Base-by-base conservation (phyloP, 805 yeast genomes). In the Saccharomycopsis sp. region DNA sequence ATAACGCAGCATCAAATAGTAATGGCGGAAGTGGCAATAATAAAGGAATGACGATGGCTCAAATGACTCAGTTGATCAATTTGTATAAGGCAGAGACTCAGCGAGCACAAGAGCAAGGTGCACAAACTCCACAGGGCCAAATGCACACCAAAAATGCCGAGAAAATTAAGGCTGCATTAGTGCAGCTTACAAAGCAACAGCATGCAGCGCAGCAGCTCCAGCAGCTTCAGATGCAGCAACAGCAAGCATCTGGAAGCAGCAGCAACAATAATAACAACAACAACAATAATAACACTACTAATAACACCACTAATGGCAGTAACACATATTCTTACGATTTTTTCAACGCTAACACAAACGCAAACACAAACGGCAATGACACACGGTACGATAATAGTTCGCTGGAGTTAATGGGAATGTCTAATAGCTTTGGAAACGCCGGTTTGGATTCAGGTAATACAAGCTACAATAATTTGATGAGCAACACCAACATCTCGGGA, bases 161-260 rank as follows among this genome's bases (percentile, higher is more conserved):
- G 34, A 54, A 57, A 41, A 44, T 55, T 29, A 55, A 54, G 52
- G 23, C 54, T 54, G 50, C 59, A 29, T 55, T 54, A 49, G 35
- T 54, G 8, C 49, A 50, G 25, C 53, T 53, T 23, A 42, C 47
- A 41, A 57, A 56, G 44, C 62, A 60, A n/a, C n/a, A n/a, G n/a
- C n/a, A n/a, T n/a, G n/a, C n/a, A n/a, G n/a, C n/a, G 54, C 63
- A 61, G 58, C 63, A 54, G 25, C 62, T 54, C 42, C 56, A 50
- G 51, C 53, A 50, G 25, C 51, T 52, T 47, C 55, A 44, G 50
- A 57, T 60, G 49, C 61, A 58, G 34, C 57, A 53, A 23, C 47
- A 47, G 23, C 56, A 51, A 17, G 54, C 56, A 25, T 61, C 58
- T 25, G 50, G 55, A 3, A 35, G 51, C 63, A 55, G 51, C 62